Evolutionary conservation across 108 stramenopile species (phyloP), one percentile per base, ranked within the genome.

Genomic region (Pseudonitzschia pungens): DNA sequence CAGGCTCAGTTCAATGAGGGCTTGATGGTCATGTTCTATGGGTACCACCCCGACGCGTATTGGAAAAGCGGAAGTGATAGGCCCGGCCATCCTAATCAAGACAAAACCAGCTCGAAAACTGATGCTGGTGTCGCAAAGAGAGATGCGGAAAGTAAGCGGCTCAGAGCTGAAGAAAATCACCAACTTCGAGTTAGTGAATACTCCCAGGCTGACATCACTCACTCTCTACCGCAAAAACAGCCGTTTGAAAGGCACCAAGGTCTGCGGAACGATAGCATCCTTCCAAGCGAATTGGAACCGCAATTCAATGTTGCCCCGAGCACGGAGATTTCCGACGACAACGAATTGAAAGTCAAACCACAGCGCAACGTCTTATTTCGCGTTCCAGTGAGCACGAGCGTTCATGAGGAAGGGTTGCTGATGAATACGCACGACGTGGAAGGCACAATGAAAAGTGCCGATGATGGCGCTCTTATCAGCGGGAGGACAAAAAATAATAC

Each of bases 1-100:
- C 91, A 92, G 68, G 91, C 91, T 24, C 91, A 90, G 58, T 88
- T 86, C 73, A 92, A 92, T 68, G 91, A 92, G 29, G 82, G 74
- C 11, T 60, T 92, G 26, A 72, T 92, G 67, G 73, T 75, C 11
- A 90, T 89, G 80, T 92, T 86, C 58, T 70, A 76, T 42, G 89
- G 87, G 4, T 92, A 78, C 62, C 89, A 92, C 77, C 91, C 91
- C 18, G 89, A 92, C 68, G 74, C 82, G 1, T 87, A 70, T 41
- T 92, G 88, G 91, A 75, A 84, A 16, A 62, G 20, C 24, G 54
- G 26, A 24, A 55, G 26, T 22, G 54, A 55, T 3, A 55, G 54
- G n/a, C n/a, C n/a, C n/a, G n/a, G n/a, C n/a, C n/a, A n/a, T 51
- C n/a, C 50, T 10, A 51, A 16, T n/a, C 50, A 51, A 51, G n/a